Base-by-base conservation (phyloP, 1,139 yeast species). In the Hemisphaericaspora lyxosophila region DNA sequence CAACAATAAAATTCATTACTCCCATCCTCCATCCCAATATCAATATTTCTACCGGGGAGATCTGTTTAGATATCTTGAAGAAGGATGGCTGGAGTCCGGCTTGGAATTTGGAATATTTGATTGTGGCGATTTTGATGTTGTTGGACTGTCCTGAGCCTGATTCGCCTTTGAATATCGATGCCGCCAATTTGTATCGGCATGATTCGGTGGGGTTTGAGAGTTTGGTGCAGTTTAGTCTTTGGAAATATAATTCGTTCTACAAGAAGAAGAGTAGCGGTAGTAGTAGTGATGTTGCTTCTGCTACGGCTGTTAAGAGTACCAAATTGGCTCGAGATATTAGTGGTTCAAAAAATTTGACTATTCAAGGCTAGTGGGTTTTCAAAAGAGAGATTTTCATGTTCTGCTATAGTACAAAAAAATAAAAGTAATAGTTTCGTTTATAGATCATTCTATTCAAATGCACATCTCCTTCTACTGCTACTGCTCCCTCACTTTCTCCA, bases 141-240 rank as follows among this genome's bases (percentile, higher is more conserved):
- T 61, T 89, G 16, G 79, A 75, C 40, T 80, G 80, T 40, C 96
- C 96, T 0, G 96, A 85, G 54, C 92, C 95, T 0, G 85, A 85
- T 49, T 81, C 90, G 26, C 97, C 97, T 1, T 64, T 89, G 34
- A 87, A 89, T 54, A 73, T 89, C 19, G 97, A 89, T 56, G 78
- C 87, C 57, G 94, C 96, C n/a, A 86, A 84, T 51, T 59, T 89
- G 35, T 73, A 74, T 42, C 72, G 90, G 42, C 57, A 67, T 35
- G 82, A 79, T 24, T 59, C 57, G 34, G 43, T 50, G 7, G 77
- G 95, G 0, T 85, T 83, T 50, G 72, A 77, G 40, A 80, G 81
- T 27, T 60, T 86, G 49, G 78, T 84, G 3, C 75, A 74, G 34
- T 86, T 81, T 57, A 81, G 78, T 47, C 73, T 83, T 8, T 68